Conservation (phyloP, 2,329 filamentous ascomycete genomes). For the Calonectria henricotiae region DNA sequence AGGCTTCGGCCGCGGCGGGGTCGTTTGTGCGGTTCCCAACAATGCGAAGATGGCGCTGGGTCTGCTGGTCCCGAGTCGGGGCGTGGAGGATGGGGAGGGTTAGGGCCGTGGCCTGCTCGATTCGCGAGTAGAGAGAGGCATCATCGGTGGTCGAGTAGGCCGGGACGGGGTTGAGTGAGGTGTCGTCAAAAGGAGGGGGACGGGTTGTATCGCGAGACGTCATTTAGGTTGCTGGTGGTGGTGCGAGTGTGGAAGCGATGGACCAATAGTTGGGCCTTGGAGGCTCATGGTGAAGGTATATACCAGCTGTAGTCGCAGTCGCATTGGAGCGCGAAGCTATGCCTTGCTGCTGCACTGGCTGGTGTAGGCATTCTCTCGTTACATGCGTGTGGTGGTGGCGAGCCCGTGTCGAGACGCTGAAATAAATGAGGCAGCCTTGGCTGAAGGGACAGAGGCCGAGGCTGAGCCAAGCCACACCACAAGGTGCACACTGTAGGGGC, state of each 20-base stretch:
- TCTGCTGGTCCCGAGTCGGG: constrained; percentile 8
- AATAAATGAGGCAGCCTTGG: background rate
- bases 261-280: background rate
- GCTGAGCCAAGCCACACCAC: background rate
- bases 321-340: no score
- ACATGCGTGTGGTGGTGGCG: background rate
- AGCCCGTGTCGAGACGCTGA: background rate
- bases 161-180: constrained; percentile 36
- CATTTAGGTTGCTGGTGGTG: constrained; percentile 17
- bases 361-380: background rate
- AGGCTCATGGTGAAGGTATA: background rate
- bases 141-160: constrained; percentile 44
- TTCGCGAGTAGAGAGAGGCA: constrained; percentile 42
- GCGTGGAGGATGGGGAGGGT: constrained; percentile 46
- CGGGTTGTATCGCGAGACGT: constrained; percentile 4
- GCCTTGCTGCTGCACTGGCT: background rate
- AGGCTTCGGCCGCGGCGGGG: constrained; percentile 13
- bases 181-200: constrained; percentile 11
- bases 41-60: background rate
- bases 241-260: background rate
- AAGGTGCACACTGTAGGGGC: background rate
- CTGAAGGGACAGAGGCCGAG: background rate
- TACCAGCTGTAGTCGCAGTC: background rate
- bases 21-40: background rate
- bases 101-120: constrained; percentile 43